These are phyloP conservation scores for Spongospora subterranea DNA, from an alignment of 208 protist species.

Conservation along the genomic window DNA sequence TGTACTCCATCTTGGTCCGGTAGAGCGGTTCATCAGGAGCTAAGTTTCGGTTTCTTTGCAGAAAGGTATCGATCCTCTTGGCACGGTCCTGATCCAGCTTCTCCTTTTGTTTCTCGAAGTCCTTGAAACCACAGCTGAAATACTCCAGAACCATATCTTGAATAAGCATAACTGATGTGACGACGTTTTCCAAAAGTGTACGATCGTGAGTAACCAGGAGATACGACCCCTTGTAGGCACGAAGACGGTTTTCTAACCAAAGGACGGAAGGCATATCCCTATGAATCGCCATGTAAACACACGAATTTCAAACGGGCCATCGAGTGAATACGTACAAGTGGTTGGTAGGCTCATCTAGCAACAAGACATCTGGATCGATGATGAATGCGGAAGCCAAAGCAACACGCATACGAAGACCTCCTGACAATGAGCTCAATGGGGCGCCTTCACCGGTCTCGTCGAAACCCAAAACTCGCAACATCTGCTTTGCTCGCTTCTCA, in stretches of 20 bases:
- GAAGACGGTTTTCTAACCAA: slow-evolving; percentile 64
- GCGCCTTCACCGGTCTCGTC: slow-evolving; percentile 39
- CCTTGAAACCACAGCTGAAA: slow-evolving; percentile 57
- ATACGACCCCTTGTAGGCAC: slow-evolving; percentile 63
- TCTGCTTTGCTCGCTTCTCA: slow-evolving; percentile 15
- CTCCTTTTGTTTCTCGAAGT: slow-evolving; percentile 62
- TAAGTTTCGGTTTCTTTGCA: background rate
- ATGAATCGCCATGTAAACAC: slow-evolving; percentile 1
- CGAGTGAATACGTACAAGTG: slow-evolving; percentile 94
- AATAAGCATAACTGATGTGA: slow-evolving; percentile 66
- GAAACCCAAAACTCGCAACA: slow-evolving; percentile 58
- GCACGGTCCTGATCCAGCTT: slow-evolving; percentile 4
- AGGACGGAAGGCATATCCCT: slow-evolving; percentile 63
- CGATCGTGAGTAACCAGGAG: slow-evolving; percentile 71
- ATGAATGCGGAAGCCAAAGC: slow-evolving; percentile 90
- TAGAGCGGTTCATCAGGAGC: background rate
- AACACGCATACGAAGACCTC: slow-evolving; percentile 84
- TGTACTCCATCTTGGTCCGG: background rate
- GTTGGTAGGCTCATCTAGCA: slow-evolving; percentile 96
- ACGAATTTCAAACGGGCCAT: slow-evolving; percentile 91
- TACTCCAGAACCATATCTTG: slow-evolving; percentile 59
- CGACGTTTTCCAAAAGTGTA: slow-evolving; percentile 67
- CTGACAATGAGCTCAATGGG: slow-evolving; percentile 67
- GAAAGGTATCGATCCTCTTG: slow-evolving; percentile 33
- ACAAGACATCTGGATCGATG: slow-evolving; percentile 88